phyloP scores from a whole-genome alignment of 768 basidiomycete species.

The Collybia nuda region DNA sequence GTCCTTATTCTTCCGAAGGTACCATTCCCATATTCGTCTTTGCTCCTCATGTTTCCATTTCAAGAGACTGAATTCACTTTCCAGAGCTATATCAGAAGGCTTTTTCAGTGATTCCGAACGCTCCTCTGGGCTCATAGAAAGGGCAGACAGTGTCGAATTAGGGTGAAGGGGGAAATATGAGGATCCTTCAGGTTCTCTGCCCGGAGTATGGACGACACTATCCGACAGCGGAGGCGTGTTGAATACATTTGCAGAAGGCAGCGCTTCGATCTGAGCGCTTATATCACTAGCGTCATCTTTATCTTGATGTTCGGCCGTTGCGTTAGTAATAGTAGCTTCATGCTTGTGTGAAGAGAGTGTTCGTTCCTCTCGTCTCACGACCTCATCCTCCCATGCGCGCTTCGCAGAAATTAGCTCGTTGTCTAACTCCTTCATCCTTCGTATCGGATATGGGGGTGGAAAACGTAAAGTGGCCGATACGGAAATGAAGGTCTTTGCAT shows the following conservation, averaged over 20 bases:
- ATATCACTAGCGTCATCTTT: conserved; percentile 45
- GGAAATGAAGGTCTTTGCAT: conserved; percentile 85
- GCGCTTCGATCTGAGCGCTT: conserved; percentile 66
- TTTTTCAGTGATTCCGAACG: conserved; percentile 54
- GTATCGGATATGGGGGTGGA: conserved; percentile 87
- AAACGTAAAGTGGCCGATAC: conserved; percentile 92
- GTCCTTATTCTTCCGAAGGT: conserved; percentile 80
- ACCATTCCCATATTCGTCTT: conserved; percentile 94
- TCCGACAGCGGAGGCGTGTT: conserved; percentile 30
- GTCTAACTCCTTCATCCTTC: conserved; percentile 87
- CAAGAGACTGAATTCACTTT: conserved; percentile 68
- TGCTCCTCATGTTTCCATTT: conserved; percentile 87
- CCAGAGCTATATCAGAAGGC: conserved; percentile 65
- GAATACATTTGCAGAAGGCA: conserved; percentile 34
- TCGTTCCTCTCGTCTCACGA: conserved; percentile 74
- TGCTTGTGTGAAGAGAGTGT: conserved; percentile 39
- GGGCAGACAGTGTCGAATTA: conserved; percentile 18
- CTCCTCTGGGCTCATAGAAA: conserved; percentile 25
- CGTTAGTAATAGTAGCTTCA: conserved; percentile 40
- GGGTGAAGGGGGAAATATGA: conserved; percentile 30
- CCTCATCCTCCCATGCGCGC: conserved; percentile 85
- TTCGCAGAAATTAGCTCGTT: conserved; percentile 69
- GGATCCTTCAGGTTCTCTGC: conserved; percentile 28
- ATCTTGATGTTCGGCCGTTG: conserved; percentile 14
- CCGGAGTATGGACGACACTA: conserved; percentile 19